Evolutionary conservation across 2,329 filamentous ascomycete species (phyloP), one percentile per base, ranked within the genome.

Genomic region (Aspergillus phoenicis): DNA sequence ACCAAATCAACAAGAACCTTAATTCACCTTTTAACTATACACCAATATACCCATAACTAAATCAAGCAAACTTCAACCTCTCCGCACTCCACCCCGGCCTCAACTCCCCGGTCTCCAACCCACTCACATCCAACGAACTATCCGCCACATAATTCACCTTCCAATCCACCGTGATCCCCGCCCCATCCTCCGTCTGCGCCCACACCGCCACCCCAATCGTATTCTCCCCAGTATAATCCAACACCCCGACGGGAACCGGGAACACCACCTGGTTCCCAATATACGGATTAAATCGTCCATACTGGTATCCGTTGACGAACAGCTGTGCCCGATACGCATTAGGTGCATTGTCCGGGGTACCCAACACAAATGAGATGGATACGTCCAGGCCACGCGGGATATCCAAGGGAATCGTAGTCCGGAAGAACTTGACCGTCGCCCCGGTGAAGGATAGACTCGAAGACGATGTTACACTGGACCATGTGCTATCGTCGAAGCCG

Each of bases 281-380:
- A 53, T 83, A 81, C 0, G 86, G 85, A 61, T 84, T 83, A 67
- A 83, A 88, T 7, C 84, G 80, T 2, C 83, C 86, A 64, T 86
- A 88, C 68, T 88, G 85, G 66, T 88, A 89, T 0, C 86, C 86
- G 58, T 89, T 89, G n/a, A 88, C 81, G 58, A 85, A 88, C 2
- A 89, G 70, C 66, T 86, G 80, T 0, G 81, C 83, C 10, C 86
- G 79, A 11, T 84, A 79, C 0, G 79, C 77, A 15, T 75, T 20
- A 5, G 64, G 62, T 6, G 52, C 56, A 5, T 77, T 76, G 0
- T 75, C 71, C 0, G 81, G 76, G 0, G 83, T 81, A 0, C 78
- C 80, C 2, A 88, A 73, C 2, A 80, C 75, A 67, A 88, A 84
- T 0, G 83, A 83, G 30, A 88, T 77, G 0, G 84, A 84, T 0